Percentiles rank a stretch among this genome's conserved stretches.
phyloP scores from a whole-genome alignment of 1,139 yeast genomes.

The Sugiyamaella pinicola region DNA sequence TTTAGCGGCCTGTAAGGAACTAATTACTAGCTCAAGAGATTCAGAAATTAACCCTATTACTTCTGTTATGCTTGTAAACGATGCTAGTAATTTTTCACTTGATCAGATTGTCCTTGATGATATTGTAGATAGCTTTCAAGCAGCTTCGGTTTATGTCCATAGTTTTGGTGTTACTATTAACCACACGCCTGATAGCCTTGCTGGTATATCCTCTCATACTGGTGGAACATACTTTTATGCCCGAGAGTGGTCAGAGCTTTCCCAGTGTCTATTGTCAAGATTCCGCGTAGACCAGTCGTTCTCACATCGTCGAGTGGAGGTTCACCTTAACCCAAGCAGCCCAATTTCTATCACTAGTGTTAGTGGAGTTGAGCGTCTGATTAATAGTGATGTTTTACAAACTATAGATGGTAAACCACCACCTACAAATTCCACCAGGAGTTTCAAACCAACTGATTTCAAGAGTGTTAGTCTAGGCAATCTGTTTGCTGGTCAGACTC shows the following conservation, averaged over 20 bases:
- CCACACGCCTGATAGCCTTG: slow-evolving; percentile 25
- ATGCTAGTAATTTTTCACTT: slow-evolving; percentile 14
- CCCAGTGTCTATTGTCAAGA: slow-evolving; percentile 21
- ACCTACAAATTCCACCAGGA: neutral
- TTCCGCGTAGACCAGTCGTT: slow-evolving; percentile 22
- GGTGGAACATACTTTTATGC: slow-evolving; percentile 26
- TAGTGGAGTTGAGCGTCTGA: slow-evolving; percentile 22
- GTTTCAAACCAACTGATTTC: slow-evolving; percentile 20
- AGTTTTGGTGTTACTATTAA: slow-evolving; percentile 26
- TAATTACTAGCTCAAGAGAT: slow-evolving; percentile 3
- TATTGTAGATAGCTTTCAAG: slow-evolving; percentile 2
- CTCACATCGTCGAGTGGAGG: slow-evolving; percentile 25
- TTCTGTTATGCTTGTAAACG: slow-evolving; percentile 24
- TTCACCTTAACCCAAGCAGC: slow-evolving; percentile 25
- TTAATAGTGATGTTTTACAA: slow-evolving; percentile 20
- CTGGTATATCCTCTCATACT: slow-evolving; percentile 18
- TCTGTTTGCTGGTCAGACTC: slow-evolving; percentile 29
- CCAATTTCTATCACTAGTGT: slow-evolving; percentile 24
- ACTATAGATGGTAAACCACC: slow-evolving; percentile 18
- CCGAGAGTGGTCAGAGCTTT: slow-evolving; percentile 25
- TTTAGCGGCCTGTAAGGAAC: slow-evolving; percentile 7
- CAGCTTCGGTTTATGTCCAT: slow-evolving; percentile 20
- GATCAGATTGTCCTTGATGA: slow-evolving; percentile 1
- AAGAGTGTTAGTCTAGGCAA: slow-evolving; percentile 27
- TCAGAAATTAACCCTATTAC: slow-evolving; percentile 23